Conservation (phyloP, 148 eudicot species). For the Dianthus caryophyllus region DNA sequence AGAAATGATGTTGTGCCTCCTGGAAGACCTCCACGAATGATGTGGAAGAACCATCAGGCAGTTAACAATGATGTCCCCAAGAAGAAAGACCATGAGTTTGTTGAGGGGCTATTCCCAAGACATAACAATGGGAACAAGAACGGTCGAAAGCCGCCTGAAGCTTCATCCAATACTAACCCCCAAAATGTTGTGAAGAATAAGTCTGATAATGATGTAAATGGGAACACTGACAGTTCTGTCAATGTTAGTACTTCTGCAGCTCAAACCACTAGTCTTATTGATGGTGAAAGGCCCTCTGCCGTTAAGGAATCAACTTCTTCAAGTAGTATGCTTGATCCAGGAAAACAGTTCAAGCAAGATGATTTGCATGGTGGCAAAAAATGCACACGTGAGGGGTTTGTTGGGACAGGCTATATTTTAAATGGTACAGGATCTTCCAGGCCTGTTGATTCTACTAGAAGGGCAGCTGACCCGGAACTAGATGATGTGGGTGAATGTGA, state of each 20-base stretch:
- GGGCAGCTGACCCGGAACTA: constrained; percentile 52
- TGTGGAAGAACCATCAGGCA: constrained; percentile 75
- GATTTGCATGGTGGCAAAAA: constrained; percentile 31
- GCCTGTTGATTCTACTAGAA: constrained; percentile 28
- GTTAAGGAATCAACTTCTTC: constrained; percentile 22
- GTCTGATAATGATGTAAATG: constrained; percentile 23
- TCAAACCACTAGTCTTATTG: constrained; percentile 25
- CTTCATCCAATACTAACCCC: constrained; percentile 39
- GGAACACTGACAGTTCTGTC: constrained; percentile 20
- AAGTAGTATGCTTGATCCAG: constrained; percentile 21
- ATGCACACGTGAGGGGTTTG: constrained; percentile 34
- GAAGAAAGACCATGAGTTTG: constrained; percentile 48
- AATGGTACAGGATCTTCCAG: constrained; percentile 37
- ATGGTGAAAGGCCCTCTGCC: constrained; percentile 17
- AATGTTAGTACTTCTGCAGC: constrained; percentile 24
- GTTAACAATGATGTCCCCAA: constrained; percentile 49
- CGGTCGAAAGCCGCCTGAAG: constrained; percentile 37
- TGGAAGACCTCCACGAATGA: constrained; percentile 65
- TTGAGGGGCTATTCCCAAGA: constrained; percentile 40
- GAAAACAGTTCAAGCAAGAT: constrained; percentile 28
- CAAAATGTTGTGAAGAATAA: constrained; percentile 29
- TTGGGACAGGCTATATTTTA: constrained; percentile 36
- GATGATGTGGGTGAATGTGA: constrained; percentile 98
- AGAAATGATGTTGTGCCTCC: constrained; percentile 44
- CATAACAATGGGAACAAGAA: constrained; percentile 34